Evolutionary conservation across 2,329 filamentous ascomycete species (phyloP).

Genomic region (Boeremia exigua): DNA sequence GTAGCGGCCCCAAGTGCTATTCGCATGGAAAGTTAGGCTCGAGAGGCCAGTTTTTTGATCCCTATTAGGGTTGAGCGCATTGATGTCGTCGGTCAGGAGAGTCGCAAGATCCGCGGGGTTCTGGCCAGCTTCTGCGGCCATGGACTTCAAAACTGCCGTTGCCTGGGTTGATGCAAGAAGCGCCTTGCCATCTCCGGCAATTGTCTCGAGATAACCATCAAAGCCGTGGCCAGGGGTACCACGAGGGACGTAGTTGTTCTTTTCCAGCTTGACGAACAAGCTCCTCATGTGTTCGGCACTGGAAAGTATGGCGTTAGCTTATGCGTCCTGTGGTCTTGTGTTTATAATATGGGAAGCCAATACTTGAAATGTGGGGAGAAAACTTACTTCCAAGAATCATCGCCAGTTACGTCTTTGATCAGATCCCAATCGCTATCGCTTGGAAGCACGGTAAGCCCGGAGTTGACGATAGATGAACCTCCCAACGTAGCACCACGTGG

Average conservation of each 20-base stretch:
- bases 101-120: no score
- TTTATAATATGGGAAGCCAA: no score
- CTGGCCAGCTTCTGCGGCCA: constrained; percentile 41
- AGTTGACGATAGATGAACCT: constrained; percentile 59
- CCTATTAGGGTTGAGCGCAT: no score
- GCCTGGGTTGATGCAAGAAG: no score
- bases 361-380: no score
- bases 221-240: constrained; percentile 24
- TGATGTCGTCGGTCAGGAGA: no score
- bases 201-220: constrained; percentile 9
- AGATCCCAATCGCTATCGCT: constrained; percentile 63
- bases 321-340: no score
- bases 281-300: not conserved
- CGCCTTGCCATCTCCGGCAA: not conserved
- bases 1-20: no score
- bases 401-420: constrained; percentile 59
- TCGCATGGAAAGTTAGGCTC: no score
- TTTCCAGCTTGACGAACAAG: constrained; percentile 5
- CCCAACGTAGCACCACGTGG: constrained; percentile 22
- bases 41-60: no score
- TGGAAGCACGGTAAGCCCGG: constrained; percentile 61
- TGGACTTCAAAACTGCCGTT: not conserved
- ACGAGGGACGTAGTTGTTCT: constrained; percentile 18
- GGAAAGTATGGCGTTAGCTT: no score
- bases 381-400: constrained; percentile 51